phyloP scores from a whole-genome alignment of 2,329 filamentous ascomycete genomes.

The Phialophora tarda region DNA sequence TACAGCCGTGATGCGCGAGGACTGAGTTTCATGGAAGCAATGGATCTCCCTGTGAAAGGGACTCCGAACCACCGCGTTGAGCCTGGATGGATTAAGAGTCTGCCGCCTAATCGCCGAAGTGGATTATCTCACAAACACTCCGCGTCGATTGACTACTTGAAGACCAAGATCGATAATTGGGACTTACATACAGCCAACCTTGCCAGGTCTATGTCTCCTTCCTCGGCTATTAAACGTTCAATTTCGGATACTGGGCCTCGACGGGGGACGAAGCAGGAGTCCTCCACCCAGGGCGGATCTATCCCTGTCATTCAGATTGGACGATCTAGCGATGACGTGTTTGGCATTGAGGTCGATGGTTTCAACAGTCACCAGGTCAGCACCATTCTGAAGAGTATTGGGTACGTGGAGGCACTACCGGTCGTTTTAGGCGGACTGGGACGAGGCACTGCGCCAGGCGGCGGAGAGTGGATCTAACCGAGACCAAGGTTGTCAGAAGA shows the following conservation, averaged over 20 bases:
- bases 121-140: slow-evolving; percentile 12
- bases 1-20: slow-evolving; percentile 36
- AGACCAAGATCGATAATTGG: slow-evolving; percentile 35
- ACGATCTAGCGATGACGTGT: slow-evolving; percentile 24
- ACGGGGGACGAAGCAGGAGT: neutral
- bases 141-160: slow-evolving; percentile 23
- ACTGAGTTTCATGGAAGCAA: slow-evolving; percentile 26
- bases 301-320: slow-evolving; percentile 18
- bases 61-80: slow-evolving; percentile 2
- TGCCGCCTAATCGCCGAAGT: neutral
- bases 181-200: slow-evolving; percentile 28
- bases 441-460: slow-evolving; percentile 30
- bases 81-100: neutral
- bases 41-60: slow-evolving; percentile 6
- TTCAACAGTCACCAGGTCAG: slow-evolving; percentile 1
- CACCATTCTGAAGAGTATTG: slow-evolving; percentile 8
- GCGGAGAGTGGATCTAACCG: slow-evolving; percentile 32
- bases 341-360: slow-evolving; percentile 11
- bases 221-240: slow-evolving; percentile 23
- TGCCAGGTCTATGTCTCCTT: slow-evolving; percentile 2
- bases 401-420: slow-evolving; percentile 3
- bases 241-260: slow-evolving; percentile 27
- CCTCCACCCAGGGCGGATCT: neutral
- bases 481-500: neutral
- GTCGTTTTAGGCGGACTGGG: neutral